Percentiles rank a stretch among this genome's conserved stretches.
phyloP scores from a whole-genome alignment of 306 rosid species.

The Acacia melanoxylon region DNA sequence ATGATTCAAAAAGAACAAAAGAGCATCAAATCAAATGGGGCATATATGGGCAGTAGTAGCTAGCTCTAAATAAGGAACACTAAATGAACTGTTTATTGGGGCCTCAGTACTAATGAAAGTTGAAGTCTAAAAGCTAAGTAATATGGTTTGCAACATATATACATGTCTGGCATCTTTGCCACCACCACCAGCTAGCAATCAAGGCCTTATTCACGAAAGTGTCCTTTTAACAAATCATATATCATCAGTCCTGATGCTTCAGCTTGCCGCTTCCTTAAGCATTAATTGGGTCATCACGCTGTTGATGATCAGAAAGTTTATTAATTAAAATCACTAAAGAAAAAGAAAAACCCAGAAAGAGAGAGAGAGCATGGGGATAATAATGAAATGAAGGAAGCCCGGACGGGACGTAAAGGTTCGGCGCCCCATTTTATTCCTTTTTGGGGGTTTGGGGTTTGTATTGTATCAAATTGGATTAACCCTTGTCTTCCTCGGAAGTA shows the following conservation, averaged over 20 bases:
- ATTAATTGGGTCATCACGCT: constrained; percentile 1
- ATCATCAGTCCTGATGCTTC: constrained; percentile 36
- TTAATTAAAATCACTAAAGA: constrained; percentile 3
- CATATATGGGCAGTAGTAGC: background rate
- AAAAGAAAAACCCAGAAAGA: background rate
- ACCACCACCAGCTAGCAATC: constrained; percentile 21
- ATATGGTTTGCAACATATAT: constrained; percentile 6
- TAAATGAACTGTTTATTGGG: background rate
- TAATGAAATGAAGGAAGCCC: constrained; percentile 30
- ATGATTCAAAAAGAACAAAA: background rate
- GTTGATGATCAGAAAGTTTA: background rate
- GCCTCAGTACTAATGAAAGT: background rate
- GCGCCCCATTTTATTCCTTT: constrained; percentile 51
- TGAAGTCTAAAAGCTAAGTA: constrained; percentile 30
- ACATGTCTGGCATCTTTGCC: constrained; percentile 40
- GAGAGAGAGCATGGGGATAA: constrained; percentile 17
- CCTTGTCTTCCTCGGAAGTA: constrained; percentile 33
- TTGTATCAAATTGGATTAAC: constrained; percentile 41
- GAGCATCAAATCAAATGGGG: background rate
- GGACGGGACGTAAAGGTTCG: constrained; percentile 65
- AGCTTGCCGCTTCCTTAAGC: constrained; percentile 45
- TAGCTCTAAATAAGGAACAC: background rate
- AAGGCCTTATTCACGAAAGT: constrained; percentile 19
- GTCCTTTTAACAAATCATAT: constrained; percentile 14
- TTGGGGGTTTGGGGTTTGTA: constrained; percentile 30